Evolutionary conservation across 768 basidiomycete genomes (phyloP), one percentile per base, ranked within the genome.

Genomic region (Russula brevipes): DNA sequence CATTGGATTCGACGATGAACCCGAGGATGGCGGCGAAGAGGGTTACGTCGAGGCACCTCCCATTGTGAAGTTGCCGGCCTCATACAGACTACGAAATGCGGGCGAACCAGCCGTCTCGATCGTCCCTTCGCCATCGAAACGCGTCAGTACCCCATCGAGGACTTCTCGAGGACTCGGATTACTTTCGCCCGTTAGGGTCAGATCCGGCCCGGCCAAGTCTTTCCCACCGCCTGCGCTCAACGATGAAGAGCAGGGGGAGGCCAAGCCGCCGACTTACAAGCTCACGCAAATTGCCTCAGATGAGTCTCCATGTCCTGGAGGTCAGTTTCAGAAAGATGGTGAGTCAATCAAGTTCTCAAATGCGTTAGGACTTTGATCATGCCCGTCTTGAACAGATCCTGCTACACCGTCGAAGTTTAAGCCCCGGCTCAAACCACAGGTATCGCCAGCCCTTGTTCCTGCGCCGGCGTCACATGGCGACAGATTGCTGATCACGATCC

Each of bases 401-500:
- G 12, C 12, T 19, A 5, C 14, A 9, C 47, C 36, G 10, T 17
- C 54, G 33, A 56, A 36, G 52, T 36, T 19, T 19, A 55, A 64
- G 11, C 57, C 63, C 9, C 57, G 36, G 30, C 46, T 54, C 36
- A 46, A 46, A 35, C 36, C 39, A 8, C 45, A 19, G n/a, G 16
- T 24, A 24, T 16, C 50, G 5, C 24, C 31, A 24, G 16, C 17
- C 36, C 17, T n/a, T 30, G 56, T n/a, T 16, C 24, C 24, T 0
- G 7, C n/a, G 31, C 14, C 52, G 3, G 41, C 39, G 3, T 47
- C 44, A 1, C n/a, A 54, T 7, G 17, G 19, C 10, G 61, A 65
- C 16, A 65, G 63, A 57, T 38, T 65, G 5, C n/a, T 65, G 50
- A 63, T 65, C 42, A 57, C 61, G 12, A 65, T 65, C 44, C 60